phyloP scores from a whole-genome alignment of 345 rosid genomes.

The Odontarrhena argentea region DNA sequence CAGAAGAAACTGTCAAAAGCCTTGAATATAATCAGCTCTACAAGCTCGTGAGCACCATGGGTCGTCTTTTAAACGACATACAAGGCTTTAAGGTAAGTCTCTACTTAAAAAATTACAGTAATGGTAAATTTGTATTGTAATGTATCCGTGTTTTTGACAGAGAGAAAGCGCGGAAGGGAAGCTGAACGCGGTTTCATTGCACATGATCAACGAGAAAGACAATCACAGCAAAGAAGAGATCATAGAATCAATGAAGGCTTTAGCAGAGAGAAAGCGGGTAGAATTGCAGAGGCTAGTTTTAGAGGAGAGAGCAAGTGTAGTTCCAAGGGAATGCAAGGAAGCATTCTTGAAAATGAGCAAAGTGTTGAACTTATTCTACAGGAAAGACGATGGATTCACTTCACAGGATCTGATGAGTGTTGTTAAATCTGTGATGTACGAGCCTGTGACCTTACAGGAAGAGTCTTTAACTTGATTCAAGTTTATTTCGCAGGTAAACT shows the following conservation, averaged over 20 bases:
- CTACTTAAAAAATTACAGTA: constrained; percentile 3
- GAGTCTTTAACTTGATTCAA: constrained; percentile 17
- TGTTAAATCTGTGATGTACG: constrained; percentile 52
- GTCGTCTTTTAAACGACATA: constrained; percentile 84
- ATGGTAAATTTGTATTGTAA: not conserved
- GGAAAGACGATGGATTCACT: constrained; percentile 76
- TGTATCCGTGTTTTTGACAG: constrained; percentile 43
- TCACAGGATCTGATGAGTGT: constrained; percentile 49
- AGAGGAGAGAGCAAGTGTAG: constrained; percentile 51
- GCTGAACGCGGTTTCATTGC: constrained; percentile 65
- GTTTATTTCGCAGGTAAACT: not conserved
- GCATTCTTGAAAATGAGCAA: constrained; percentile 78
- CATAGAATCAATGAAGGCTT: constrained; percentile 39
- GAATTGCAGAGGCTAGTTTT: constrained; percentile 57
- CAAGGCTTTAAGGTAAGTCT: constrained; percentile 60
- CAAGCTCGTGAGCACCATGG: constrained; percentile 69
- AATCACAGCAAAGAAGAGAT: constrained; percentile 47
- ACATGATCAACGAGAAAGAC: constrained; percentile 45
- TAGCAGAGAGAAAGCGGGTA: constrained; percentile 44
- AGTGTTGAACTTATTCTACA: constrained; percentile 69
- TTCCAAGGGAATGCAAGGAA: constrained; percentile 78
- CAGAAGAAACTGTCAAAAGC: constrained; percentile 49
- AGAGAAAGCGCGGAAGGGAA: constrained; percentile 76
- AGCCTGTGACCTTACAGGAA: constrained; percentile 47
- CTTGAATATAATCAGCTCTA: constrained; percentile 49